A percentile compares a stretch with the other conserved stretches of the same genome.
Evolutionary conservation across 768 basidiomycete genomes (phyloP).

Genomic region (Dictyophora rubrovolvata): DNA sequence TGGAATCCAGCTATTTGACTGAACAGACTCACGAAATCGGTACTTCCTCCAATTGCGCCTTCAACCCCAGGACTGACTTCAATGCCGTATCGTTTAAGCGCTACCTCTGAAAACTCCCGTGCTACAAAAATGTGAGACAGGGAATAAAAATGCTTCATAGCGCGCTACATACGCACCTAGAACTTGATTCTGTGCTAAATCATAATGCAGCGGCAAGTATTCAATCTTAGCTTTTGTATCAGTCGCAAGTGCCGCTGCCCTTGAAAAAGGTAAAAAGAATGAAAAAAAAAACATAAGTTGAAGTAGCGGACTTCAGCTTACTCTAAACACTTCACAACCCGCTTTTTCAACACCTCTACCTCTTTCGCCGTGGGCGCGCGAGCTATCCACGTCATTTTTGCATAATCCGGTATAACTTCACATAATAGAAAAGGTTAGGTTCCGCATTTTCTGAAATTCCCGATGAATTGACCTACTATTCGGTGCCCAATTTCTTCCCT

Average conservation of each 20-base stretch:
- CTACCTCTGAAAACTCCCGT: slow-evolving; percentile 40
- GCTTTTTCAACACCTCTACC: slow-evolving; percentile 40
- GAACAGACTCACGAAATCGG: slow-evolving; percentile 57
- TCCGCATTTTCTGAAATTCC: neutral
- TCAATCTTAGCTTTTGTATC: slow-evolving; percentile 35
- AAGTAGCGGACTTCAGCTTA: slow-evolving; percentile 25
- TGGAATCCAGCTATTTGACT: neutral
- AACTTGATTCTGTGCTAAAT: slow-evolving; percentile 47
- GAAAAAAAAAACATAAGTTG: no score
- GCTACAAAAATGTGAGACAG: slow-evolving; percentile 24
- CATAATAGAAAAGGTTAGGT: neutral
- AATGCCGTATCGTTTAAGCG: slow-evolving; percentile 35
- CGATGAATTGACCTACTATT: slow-evolving; percentile 41
- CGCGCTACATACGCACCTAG: slow-evolving; percentile 40
- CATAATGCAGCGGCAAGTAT: slow-evolving; percentile 34
- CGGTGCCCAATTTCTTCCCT: slow-evolving; percentile 55
- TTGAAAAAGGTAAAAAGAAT: slow-evolving; percentile 16
- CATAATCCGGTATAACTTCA: slow-evolving; percentile 75
- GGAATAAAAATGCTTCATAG: neutral
- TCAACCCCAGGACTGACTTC: slow-evolving; percentile 16
- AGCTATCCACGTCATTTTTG: slow-evolving; percentile 61
- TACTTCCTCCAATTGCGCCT: slow-evolving; percentile 46
- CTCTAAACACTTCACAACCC: slow-evolving; percentile 65
- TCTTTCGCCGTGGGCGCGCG: slow-evolving; percentile 58
- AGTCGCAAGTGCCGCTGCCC: slow-evolving; percentile 55